Base-by-base conservation (phyloP, 2,329 filamentous ascomycete species). In the Paracorniculantispora psalliotae region DNA sequence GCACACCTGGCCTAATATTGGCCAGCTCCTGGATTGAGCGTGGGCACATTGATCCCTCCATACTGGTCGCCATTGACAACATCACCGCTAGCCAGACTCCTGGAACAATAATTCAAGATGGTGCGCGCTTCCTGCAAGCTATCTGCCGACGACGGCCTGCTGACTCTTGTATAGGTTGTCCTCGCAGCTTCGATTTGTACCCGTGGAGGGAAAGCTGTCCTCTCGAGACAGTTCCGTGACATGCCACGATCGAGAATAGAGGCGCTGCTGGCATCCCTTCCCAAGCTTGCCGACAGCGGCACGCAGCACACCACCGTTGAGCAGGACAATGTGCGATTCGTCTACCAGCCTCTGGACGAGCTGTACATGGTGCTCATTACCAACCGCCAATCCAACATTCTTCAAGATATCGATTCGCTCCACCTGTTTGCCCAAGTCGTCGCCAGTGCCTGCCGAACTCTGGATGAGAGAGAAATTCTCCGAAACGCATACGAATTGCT, bases 311-410 rank as follows among this genome's bases (percentile, higher is more conserved):
- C 94, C 28, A 99, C 91, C 6, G 92, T 97, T 69, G 94, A 99
- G 77, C 92, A 97, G 77, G 96, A 99, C 80, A 97, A 96, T 79
- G 94, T 99, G 71, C 93, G 94, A 79, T 99, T 97, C 73, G 94
- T 99, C 61, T 99, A 99, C 81, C 94, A 99, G 75, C 96, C 94
- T 61, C 84, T 99, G 64, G 96, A 99, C 78, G 96, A 99, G 80
- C 87, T 99, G 64, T 99, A 99, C 84, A 97, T 99, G 86, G 93
- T 99, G 65, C 86, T 99, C 70, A 97, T 99, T 77, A 99, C 96
- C 75, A 99, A 99, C 81, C 90, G 92, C 69, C 94, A 97, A 81
- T 97, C 93, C 75, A 99, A 99, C 78, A 99, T 99, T 67, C 84
- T 99, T 54, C 94, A 99, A 78, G 94, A 99, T 76, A 99, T 99